Conservation (phyloP, 1,139 yeast genomes). For the Pichia sp. region DNA sequence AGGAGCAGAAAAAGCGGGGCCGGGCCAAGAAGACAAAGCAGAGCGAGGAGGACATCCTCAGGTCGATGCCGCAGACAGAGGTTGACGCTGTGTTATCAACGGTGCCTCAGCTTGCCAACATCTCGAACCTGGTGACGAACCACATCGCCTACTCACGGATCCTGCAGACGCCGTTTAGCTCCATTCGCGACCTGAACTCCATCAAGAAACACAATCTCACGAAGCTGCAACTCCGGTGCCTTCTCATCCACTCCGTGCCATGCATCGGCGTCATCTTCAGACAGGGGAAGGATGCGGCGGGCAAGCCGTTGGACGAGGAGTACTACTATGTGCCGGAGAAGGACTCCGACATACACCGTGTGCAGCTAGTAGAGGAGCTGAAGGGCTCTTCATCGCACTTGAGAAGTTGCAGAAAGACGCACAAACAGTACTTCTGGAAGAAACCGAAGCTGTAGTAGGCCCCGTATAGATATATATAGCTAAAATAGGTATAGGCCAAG, state of each 20-base stretch:
- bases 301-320: slow-evolving; percentile 88
- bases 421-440: slow-evolving; percentile 88
- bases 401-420: slow-evolving; percentile 87
- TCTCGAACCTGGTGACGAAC: slow-evolving; percentile 66
- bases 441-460: slow-evolving; percentile 43
- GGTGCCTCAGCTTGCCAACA: slow-evolving; percentile 44
- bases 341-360: slow-evolving; percentile 69
- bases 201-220: slow-evolving; percentile 44
- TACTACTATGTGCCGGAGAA: slow-evolving; percentile 84
- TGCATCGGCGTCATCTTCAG: slow-evolving; percentile 85
- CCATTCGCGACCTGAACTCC: slow-evolving; percentile 55
- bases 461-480: background rate
- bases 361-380: slow-evolving; percentile 62
- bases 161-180: slow-evolving; percentile 67
- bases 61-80: slow-evolving; percentile 21
- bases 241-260: slow-evolving; percentile 42
- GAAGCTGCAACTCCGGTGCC: slow-evolving; percentile 34
- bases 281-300: slow-evolving; percentile 93
- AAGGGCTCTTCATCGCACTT: slow-evolving; percentile 67
- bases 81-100: slow-evolving; percentile 18
- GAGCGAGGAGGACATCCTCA: slow-evolving; percentile 19
- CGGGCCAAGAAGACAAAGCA: slow-evolving; percentile 17
- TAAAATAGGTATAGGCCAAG: too few species aligned
- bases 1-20: slow-evolving; percentile 13
- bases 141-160: slow-evolving; percentile 88